Evolutionary conservation across 1,284 basidiomycete genomes (phyloP).

Genomic region (Sanguinoderma infundibulare): DNA sequence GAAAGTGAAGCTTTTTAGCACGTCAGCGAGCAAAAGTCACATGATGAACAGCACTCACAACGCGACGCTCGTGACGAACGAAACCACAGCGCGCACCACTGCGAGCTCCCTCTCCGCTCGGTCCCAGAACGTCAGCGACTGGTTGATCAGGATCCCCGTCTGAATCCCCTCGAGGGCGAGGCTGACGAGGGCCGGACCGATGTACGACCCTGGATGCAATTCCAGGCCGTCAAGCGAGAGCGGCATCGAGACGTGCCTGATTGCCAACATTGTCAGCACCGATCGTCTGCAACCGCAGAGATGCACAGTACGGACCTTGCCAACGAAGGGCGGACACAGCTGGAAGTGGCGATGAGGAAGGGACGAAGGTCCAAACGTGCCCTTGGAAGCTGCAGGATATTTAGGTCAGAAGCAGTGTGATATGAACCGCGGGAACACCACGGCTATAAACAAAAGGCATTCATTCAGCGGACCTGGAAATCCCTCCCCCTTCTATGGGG

Average conservation of each 20-base stretch:
- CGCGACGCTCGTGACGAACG: conserved; percentile 28
- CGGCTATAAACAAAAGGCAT: conserved; percentile 11
- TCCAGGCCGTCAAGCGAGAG: conserved; percentile 21
- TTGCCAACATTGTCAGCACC: background rate
- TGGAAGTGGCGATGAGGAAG: conserved; percentile 16
- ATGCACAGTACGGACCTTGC: background rate
- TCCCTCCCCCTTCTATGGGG: background rate
- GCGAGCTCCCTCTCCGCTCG: conserved; percentile 27
- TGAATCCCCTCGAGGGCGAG: conserved; percentile 32
- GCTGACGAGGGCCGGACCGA: conserved; percentile 33
- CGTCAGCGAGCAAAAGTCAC: too few species aligned
- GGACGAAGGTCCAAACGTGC: conserved; percentile 11
- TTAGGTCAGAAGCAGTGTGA: conserved; percentile 10
- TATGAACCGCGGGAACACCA: conserved; percentile 17
- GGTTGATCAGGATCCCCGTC: conserved; percentile 35
- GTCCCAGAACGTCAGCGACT: conserved; percentile 36
- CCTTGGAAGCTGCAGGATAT: background rate
- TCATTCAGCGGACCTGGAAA: background rate
- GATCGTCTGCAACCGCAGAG: background rate
- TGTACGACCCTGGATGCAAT: conserved; percentile 29
- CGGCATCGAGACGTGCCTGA: conserved; percentile 1
- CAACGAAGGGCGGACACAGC: background rate
- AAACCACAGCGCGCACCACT: conserved; percentile 29
- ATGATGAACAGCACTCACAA: conserved; percentile 27
- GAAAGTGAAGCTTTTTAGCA: too few species aligned